Evolutionary conservation across 2,329 filamentous ascomycete genomes (phyloP).

Genomic region (Hymenoscyphus linearis): DNA sequence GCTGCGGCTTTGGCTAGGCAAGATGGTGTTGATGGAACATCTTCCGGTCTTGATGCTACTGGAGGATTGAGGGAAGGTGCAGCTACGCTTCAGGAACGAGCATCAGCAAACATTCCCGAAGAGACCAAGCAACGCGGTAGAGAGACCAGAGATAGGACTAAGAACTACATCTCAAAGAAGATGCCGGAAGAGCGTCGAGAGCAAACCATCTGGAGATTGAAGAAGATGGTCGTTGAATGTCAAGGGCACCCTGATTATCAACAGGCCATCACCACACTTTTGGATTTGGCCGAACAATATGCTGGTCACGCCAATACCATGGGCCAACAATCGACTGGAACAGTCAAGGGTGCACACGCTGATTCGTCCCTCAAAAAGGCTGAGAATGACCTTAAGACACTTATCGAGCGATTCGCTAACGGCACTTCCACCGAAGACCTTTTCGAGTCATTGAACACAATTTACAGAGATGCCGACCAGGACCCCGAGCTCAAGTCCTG

Average conservation of each 20-base stretch:
- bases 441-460: constrained; percentile 74
- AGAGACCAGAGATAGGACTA: constrained; percentile 49
- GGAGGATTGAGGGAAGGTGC: constrained; percentile 37
- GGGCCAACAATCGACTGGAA: constrained; percentile 57
- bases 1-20: constrained; percentile 44
- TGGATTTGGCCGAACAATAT: constrained; percentile 81
- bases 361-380: constrained; percentile 61
- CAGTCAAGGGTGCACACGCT: constrained; percentile 66
- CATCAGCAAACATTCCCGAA: constrained; percentile 59
- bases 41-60: constrained; percentile 47
- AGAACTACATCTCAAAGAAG: constrained; percentile 78
- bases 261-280: constrained; percentile 81
- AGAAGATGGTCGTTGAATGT: constrained; percentile 97
- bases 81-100: constrained; percentile 47
- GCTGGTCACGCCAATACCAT: constrained; percentile 65
- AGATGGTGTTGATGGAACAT: constrained; percentile 39
- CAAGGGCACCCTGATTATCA: constrained; percentile 94
- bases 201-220: constrained; percentile 85
- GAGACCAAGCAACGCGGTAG: constrained; percentile 47
- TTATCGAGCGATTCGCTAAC: constrained; percentile 95
- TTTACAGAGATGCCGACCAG: constrained; percentile 81
- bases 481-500: constrained; percentile 84
- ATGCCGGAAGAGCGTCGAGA: constrained; percentile 90
- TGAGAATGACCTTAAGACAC: constrained; percentile 74
- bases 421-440: constrained; percentile 84